Percentiles rank a stretch among this genome's conserved stretches.
These are phyloP conservation scores for Neurospora terricola DNA, from an alignment of 495 filamentous ascomycete species.

Conservation along the genomic window DNA sequence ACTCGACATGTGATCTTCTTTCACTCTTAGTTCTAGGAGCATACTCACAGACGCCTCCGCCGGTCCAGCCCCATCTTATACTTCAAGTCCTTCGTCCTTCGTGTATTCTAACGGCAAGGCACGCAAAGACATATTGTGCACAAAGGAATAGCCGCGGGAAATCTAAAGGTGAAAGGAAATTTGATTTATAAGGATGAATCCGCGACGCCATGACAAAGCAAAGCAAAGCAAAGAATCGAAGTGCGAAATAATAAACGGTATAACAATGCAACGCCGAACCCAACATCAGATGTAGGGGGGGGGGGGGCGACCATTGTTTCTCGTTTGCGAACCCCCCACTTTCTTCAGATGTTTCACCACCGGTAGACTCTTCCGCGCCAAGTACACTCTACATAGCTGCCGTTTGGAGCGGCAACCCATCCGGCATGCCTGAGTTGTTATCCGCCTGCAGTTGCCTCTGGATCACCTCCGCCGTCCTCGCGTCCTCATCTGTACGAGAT, in stretches of 20 bases:
- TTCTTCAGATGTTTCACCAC: neutral
- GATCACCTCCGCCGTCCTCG: slow-evolving; percentile 28
- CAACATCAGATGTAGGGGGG: too few relatives aligned
- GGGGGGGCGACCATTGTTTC: too few relatives aligned
- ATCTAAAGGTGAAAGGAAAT: neutral
- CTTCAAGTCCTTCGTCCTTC: too few relatives aligned
- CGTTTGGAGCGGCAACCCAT: slow-evolving; percentile 6
- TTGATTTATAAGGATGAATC: neutral
- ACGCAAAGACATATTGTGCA: too few relatives aligned
- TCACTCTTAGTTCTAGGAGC: neutral
- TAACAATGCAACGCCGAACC: neutral
- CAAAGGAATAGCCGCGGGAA: too few relatives aligned
- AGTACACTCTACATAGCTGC: slow-evolving; percentile 15
- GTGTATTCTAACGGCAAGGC: too few relatives aligned
- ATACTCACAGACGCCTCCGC: neutral
- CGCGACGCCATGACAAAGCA: neutral
- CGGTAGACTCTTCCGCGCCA: neutral
- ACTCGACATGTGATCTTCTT: too few relatives aligned
- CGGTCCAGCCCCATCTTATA: neutral
- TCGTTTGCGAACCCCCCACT: too few relatives aligned
- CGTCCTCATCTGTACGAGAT: slow-evolving; percentile 18
- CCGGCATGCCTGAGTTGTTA: slow-evolving; percentile 5
- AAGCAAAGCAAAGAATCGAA: neutral
- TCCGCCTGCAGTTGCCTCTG: slow-evolving; percentile 29
- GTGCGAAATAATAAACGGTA: neutral